phyloP scores from a whole-genome alignment of 2,329 filamentous ascomycete species.

The Ceratocystis ficicola region DNA sequence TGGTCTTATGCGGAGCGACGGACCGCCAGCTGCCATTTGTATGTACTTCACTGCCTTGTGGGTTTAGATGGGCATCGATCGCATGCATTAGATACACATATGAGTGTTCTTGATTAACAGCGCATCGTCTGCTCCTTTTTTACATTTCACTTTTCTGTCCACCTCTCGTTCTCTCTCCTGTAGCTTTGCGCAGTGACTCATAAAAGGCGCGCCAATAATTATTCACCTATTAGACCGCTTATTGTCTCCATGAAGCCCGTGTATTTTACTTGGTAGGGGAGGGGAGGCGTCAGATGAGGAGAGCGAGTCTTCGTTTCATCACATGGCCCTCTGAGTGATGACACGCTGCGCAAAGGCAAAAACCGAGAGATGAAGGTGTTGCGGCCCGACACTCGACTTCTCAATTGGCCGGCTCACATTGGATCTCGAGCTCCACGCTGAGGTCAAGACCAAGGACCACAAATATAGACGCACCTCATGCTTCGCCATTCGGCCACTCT shows the following conservation, averaged over 20 bases:
- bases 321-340: too few relatives aligned
- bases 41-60: constrained; percentile 8
- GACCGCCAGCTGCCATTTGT: constrained; percentile 8
- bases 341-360: too few relatives aligned
- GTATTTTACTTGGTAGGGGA: too few relatives aligned
- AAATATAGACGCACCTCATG: background rate
- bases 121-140: background rate
- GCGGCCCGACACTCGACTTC: background rate
- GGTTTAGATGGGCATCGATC: background rate
- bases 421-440: background rate
- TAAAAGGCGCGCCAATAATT: background rate
- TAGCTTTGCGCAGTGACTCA: background rate
- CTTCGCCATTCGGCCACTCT: background rate
- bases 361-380: background rate
- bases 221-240: background rate
- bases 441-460: background rate
- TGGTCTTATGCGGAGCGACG: background rate
- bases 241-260: background rate
- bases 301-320: too few relatives aligned
- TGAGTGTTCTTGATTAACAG: background rate
- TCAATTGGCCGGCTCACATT: background rate
- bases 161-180: background rate
- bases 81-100: background rate
- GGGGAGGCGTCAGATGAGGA: too few relatives aligned
- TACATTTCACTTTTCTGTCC: background rate